These are phyloP conservation scores for Eurotiales sp. DNA, from an alignment of 2,329 filamentous ascomycete species.

Conservation along the genomic window DNA sequence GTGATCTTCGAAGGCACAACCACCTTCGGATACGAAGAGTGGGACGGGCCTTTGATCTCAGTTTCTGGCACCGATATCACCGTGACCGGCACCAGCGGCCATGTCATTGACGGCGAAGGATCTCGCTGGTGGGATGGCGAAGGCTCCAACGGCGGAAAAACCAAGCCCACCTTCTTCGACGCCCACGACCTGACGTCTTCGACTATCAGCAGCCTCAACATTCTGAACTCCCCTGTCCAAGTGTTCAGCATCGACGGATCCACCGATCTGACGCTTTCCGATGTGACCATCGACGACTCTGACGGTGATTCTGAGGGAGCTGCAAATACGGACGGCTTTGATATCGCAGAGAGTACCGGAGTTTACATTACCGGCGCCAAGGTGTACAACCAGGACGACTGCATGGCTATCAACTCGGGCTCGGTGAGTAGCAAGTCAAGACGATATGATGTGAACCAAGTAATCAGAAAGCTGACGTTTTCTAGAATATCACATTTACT, in stretches of 20 bases:
- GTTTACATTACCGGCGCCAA: slow-evolving; percentile 52
- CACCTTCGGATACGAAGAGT: slow-evolving; percentile 64
- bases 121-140: slow-evolving; percentile 59
- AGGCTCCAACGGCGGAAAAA: slow-evolving; percentile 58
- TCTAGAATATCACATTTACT: slow-evolving; percentile 45
- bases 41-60: slow-evolving; percentile 61
- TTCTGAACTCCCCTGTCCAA: slow-evolving; percentile 34
- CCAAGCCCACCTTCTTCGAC: slow-evolving; percentile 63
- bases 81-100: slow-evolving; percentile 51
- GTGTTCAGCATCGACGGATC: slow-evolving; percentile 36
- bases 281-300: slow-evolving; percentile 56
- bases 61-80: slow-evolving; percentile 56
- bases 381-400: slow-evolving; percentile 61
- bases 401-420: slow-evolving; percentile 56
- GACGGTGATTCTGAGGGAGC: slow-evolving; percentile 47
- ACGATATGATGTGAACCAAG: too few relatives aligned
- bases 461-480: background rate
- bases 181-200: slow-evolving; percentile 33
- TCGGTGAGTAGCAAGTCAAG: slow-evolving; percentile 18
- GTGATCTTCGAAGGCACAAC: slow-evolving; percentile 64
- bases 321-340: slow-evolving; percentile 60
- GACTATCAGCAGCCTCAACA: slow-evolving; percentile 27
- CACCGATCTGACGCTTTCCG: slow-evolving; percentile 49
- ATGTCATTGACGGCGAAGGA: slow-evolving; percentile 55
- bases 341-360: slow-evolving; percentile 49